Evolutionary conservation across 192 early-diverging fungal species (phyloP), one percentile per base, ranked within the genome.

Genomic region (Gigaspora rosea): DNA sequence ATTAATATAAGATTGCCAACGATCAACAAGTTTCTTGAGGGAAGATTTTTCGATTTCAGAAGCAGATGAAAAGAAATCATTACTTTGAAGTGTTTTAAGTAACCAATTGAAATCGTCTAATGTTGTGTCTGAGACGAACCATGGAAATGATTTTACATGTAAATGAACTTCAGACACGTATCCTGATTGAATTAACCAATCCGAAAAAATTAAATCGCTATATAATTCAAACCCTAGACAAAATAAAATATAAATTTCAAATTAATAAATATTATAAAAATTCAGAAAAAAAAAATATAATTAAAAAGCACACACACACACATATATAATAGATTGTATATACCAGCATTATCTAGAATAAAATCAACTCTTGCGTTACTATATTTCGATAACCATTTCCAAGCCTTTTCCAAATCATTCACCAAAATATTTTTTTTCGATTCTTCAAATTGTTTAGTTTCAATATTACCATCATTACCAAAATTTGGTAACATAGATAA

Each of bases 51-150:
- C 80, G 0, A 56, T 76, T 10, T 74, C 46, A 0, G 79, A 61
- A 48, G 74, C 51, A 16, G 84, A 82, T 57, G 75, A 78, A 13
- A 84, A 84, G 65, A 83, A 82, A 18, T 80, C 76, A 51, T 82
- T 78, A 3, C 76, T 70, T 36, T 35, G 79, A 81, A 46, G 75
- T 72, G 71, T 9, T 7, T 8, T 41, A 35, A 94, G 69, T 48
- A 93, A 81, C 86, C 90, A 93, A 49, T 92, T 83, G 61, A 99
- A 92, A 76, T 99, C 97, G 1, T 78, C 71, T 6, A 86, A 84
- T 48, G 94, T 94, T 22, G 94, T 93, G 78, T 99, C 97, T 0
- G 94, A 95, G 22, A 99, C 97, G 75, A 96, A 99, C 97, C 97
- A 99, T 32, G 96, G 96, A 68, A 95, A 90, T 16, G 84, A 78